These are phyloP conservation scores for Cryphonectria parasitica DNA, from an alignment of 2,329 filamentous ascomycete species.

Conservation along the genomic window DNA sequence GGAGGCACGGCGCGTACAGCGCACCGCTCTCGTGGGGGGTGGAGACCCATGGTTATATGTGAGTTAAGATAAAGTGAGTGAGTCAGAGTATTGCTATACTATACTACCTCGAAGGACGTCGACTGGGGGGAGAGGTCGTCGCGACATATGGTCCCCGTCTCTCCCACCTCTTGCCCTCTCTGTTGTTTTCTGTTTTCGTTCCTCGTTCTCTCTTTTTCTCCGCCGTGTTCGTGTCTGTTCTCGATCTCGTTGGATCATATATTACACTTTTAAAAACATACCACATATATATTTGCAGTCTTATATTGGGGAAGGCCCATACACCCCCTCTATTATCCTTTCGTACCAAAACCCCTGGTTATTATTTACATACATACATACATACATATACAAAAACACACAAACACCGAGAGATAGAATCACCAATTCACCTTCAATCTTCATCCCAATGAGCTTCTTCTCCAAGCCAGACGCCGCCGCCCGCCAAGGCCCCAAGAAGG, in stretches of 20 bases:
- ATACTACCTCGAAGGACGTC: neutral
- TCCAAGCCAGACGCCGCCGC: constrained; percentile 24
- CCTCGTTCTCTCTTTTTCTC: neutral
- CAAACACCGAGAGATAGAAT: neutral
- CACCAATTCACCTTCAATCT: neutral
- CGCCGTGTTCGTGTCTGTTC: neutral
- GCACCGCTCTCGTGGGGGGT: neutral
- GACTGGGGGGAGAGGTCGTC: neutral
- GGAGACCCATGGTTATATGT: neutral
- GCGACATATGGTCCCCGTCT: neutral
- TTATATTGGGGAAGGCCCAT: neutral
- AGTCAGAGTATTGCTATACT: constrained; percentile 21
- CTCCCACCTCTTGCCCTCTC: neutral
- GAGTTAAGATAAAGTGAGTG: constrained; percentile 15
- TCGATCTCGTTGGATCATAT: neutral
- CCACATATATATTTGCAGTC: neutral
- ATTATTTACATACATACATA: no score
- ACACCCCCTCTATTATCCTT: neutral
- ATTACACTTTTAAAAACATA: neutral
- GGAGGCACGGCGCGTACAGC: constrained; percentile 12
- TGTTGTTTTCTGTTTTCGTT: neutral
- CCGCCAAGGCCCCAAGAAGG: constrained; percentile 1
- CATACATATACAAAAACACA: neutral
- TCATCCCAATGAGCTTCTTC: constrained; percentile 24
- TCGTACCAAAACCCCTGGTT: neutral